Conservation (phyloP, 202 grass and related monocot species). For the Musa balbisiana region DNA sequence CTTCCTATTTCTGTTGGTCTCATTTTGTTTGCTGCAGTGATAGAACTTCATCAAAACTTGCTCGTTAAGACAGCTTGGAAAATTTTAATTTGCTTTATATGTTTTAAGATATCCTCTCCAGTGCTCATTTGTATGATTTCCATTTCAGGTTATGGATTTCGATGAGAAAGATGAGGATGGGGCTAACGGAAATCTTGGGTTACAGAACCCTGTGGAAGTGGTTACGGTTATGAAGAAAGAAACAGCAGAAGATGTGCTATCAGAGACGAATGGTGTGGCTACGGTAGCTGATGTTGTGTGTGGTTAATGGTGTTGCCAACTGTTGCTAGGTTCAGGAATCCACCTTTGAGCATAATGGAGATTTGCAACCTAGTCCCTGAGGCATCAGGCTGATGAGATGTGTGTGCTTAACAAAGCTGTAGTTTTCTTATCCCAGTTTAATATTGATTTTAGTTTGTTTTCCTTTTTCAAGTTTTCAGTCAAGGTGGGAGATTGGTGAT, state of each 20-base stretch:
- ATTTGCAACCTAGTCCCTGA: background rate
- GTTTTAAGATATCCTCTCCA: background rate
- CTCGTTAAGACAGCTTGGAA: no score
- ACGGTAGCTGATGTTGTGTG: slow-evolving; percentile 14
- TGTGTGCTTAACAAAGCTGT: background rate
- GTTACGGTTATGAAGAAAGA: slow-evolving; percentile 45
- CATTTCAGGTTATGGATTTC: slow-evolving; percentile 6
- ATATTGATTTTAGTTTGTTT: slow-evolving; percentile 10
- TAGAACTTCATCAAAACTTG: no score
- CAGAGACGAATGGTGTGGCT: slow-evolving; percentile 22
- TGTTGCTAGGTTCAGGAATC: slow-evolving; percentile 33
- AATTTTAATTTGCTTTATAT: background rate
- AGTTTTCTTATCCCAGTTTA: background rate
- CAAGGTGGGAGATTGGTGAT: background rate
- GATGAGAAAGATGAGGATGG: slow-evolving; percentile 51
- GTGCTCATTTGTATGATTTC: no score
- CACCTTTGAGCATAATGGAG: background rate
- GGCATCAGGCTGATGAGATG: background rate
- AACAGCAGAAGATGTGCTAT: background rate
- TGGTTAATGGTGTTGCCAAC: slow-evolving; percentile 34
- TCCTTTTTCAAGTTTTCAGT: background rate
- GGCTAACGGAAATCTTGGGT: slow-evolving; percentile 18
- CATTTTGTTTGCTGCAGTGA: no score
- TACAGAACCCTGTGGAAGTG: slow-evolving; percentile 36
- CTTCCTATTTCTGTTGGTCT: background rate